Evolutionary conservation across 176 grass and related monocot genomes (phyloP), one percentile per base, ranked within the genome.

Genomic region (Zoysia pacifica): DNA sequence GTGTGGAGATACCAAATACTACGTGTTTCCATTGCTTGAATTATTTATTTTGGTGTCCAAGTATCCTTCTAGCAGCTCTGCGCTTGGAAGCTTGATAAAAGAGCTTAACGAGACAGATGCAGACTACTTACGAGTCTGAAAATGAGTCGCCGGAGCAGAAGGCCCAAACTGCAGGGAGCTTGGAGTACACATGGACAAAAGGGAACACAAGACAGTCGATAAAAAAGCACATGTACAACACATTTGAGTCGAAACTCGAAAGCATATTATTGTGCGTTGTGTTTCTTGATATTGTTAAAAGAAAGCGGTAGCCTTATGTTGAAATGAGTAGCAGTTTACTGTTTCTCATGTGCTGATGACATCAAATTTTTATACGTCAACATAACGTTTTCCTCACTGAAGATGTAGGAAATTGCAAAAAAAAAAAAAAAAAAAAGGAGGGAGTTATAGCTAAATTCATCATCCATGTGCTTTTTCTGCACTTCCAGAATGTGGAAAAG

Each of bases 391-490:
- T 53, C 53, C 47, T 56, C 64, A 48, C 42, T 67, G 38, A 78
- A 83, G 74, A 83, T n/a, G 9, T 65, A 48, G 9, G 69, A 49
- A 48, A 8, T 42, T 84, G 58, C 46, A 64, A 80, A 11, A 52
- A 28, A 28, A 28, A 28, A 28, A 28, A 28, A 28, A 0, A 28
- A 28, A 28, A 28, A 28, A 28, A 45, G 36, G 10, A 9, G 54
- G 63, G 16, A 74, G 51, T 64, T 62, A 53, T 69, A 70, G 46
- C 50, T 80, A 74, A 62, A 69, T 49, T 88, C 53, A 58, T 28
- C 14, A 28, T 15, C 28, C 5, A 76, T 70, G 28, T 65, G 80
- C 37, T n/a, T 73, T 12, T 65, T 89, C 67, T 78, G 62, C 53
- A 61, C 42, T 41, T 54, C 15, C 58, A 77, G 70, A 28, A 74